Base-by-base conservation (phyloP, 2,329 filamentous ascomycete genomes). In the Allantophomopsis lycopodina region DNA sequence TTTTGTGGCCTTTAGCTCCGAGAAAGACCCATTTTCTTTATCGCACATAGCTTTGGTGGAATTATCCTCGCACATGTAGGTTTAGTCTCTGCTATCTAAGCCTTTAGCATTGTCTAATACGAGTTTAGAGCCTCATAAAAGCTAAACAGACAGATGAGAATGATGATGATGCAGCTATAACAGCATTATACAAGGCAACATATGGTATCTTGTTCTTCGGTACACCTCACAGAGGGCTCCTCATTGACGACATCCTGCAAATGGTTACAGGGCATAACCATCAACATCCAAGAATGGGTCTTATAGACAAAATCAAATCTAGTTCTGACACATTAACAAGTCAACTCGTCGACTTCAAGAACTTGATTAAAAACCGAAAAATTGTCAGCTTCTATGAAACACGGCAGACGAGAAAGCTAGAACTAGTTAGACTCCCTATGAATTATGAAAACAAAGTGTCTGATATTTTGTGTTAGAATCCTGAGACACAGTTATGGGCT, bases 41-140 rank as follows among this genome's bases (percentile, higher is more conserved):
- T 63, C 15, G 61, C 57, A 23, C 59, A 63, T 44, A 62, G 59
- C 17, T 52, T 63, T 11, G 60, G 60, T 17, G 60, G 61, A 1
- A 56, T 63, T 17, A 54, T 64, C 36, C 57, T 63, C 5, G 61
- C 61, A 44, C 50, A 54, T 42, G 59, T 61, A 53, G 36, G 51
- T 39, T n/a, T n/a, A n/a, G n/a, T n/a, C n/a, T n/a, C n/a, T n/a
- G n/a, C n/a, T n/a, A n/a, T n/a, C n/a, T n/a, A n/a, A n/a, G n/a
- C n/a, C n/a, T n/a, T n/a, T n/a, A n/a, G n/a, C n/a, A n/a, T n/a
- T n/a, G n/a, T n/a, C 21, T 33, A 30, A 35, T 34, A 2, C 8
- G 1, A 14, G n/a, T n/a, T n/a, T 15, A 42, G 42, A 42, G 31
- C 17, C 33, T 46, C 4, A 28, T 41, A 20, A 38, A 37, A 60